Evolutionary conservation across 805 yeast genomes (phyloP), one percentile per base, ranked within the genome.

Genomic region (Kluyveromyces dobzhanskii): DNA sequence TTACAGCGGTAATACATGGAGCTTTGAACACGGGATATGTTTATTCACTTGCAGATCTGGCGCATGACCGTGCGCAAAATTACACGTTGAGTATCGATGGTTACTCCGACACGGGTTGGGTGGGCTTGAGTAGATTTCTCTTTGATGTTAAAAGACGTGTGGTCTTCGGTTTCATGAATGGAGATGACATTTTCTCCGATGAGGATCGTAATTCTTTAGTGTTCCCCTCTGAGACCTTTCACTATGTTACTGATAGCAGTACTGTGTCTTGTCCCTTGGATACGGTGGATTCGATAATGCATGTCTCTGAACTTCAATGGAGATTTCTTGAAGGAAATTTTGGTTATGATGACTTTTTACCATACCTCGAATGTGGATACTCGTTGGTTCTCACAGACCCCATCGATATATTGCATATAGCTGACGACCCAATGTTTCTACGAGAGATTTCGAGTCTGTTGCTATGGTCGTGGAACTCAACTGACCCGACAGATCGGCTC

Each of bases 391-490:
- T 86, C 60, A 71, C 60, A 36, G 74, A 46, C 12, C 16, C 17
- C 4, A 24, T 24, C 19, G 30, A 10, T 9, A 17, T 3, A 10
- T 17, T 14, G 3, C 8, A 16, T 11, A 19, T 5, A 5, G 11
- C n/a, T 27, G 5, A 5, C 16, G 4, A 11, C 3, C 12, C 10
- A n/a, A 4, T 14, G 21, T 7, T 11, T 12, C 10, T 34, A 13
- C 14, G 16, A 13, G 3, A 13, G 17, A 40, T 71, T 10, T 53
- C 64, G 12, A 32, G 51, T 12, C 59, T 71, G 0, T 42, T 54
- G 11, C 40, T 72, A 27, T 87, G 96, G 96, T 72, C 90, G 2
- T 87, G 96, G 96, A 72, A 69, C 0, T 52, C 67, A 0, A 56
- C 61, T 8, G 73, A 80, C 51, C 92, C 92, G 1, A 18, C 4